These are phyloP conservation scores for Capsicum baccatum DNA, from an alignment of 257 asterid genomes.

Conservation along the genomic window DNA sequence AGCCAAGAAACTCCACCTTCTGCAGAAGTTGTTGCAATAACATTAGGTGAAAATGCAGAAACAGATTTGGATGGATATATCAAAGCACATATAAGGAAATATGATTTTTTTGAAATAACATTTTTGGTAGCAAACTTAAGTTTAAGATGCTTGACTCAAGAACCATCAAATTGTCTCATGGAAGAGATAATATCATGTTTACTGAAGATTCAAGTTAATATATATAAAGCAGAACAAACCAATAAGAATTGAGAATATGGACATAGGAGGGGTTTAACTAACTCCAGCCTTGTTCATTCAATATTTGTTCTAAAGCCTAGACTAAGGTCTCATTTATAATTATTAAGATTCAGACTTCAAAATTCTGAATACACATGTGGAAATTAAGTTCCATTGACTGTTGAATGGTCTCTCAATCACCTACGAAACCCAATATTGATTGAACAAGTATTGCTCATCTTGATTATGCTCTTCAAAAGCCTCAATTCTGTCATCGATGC, in stretches of 20 bases:
- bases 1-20: slow-evolving; percentile 47
- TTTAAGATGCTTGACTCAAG: slow-evolving; percentile 51
- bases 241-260: slow-evolving; percentile 5
- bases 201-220: slow-evolving; percentile 52
- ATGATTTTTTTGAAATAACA: slow-evolving; percentile 42
- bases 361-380: background rate
- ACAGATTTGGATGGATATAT: slow-evolving; percentile 36
- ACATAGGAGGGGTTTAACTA: background rate
- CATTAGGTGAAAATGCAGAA: slow-evolving; percentile 43
- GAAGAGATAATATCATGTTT: slow-evolving; percentile 53
- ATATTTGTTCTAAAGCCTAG: background rate
- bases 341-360: background rate
- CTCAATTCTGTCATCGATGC: background rate
- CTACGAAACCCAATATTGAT: background rate
- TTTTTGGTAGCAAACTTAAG: slow-evolving; percentile 46
- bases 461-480: background rate
- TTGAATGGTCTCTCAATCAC: background rate
- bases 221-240: slow-evolving; percentile 36
- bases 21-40: slow-evolving; percentile 32
- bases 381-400: background rate
- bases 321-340: background rate
- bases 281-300: background rate
- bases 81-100: slow-evolving; percentile 38
- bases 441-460: background rate
- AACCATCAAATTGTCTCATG: slow-evolving; percentile 63